Base-by-base conservation (phyloP, 768 basidiomycete genomes). In the Russula foetens region DNA sequence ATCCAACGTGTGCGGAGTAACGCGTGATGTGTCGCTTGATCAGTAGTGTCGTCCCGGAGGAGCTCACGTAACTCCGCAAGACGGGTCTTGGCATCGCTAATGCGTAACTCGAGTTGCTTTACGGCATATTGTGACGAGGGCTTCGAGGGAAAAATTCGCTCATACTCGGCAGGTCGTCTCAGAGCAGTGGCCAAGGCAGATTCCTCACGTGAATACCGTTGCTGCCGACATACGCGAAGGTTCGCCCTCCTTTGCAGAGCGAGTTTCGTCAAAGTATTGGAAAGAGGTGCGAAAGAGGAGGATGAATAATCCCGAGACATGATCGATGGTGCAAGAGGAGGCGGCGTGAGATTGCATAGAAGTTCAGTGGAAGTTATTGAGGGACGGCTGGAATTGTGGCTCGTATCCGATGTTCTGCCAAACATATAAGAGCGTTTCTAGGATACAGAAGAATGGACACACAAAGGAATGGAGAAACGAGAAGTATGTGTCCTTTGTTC, bases 1-100 rank as follows among this genome's bases (percentile, higher is more conserved):
- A 65, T 53, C 64, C 64, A 65, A 24, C 64, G 52, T n/a, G 58
- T 50, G 44, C 29, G 64, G 33, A 64, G 64, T 14, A 56, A 29
- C 23, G 47, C 43, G 9, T 56, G 15, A 43, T 59, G 44, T 33
- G 53, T 41, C n/a, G 4, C 44, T 28, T 39, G 38, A 14, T 63
- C 64, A 9, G 54, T 58, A 1, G 53, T 31, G 26, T 55, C 50
- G 39, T 65, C 64, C 28, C 5, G 48, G 14, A 65, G 46, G 26
- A 43, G 53, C 7, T 48, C 62, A 33, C 64, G 58, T 24, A 63
- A n/a, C 54, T 64, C 64, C 15, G 49, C 39, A 9, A 65, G 55
- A 21, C 50, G 64, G 11, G 39, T 46, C 29, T 48, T 54, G 48
- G 62, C 59, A 21, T 54, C 62, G 6, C 12, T 19, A 14, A 60